Evolutionary conservation across 2,329 filamentous ascomycete genomes (phyloP).

Genomic region (Venturia oleaginea): DNA sequence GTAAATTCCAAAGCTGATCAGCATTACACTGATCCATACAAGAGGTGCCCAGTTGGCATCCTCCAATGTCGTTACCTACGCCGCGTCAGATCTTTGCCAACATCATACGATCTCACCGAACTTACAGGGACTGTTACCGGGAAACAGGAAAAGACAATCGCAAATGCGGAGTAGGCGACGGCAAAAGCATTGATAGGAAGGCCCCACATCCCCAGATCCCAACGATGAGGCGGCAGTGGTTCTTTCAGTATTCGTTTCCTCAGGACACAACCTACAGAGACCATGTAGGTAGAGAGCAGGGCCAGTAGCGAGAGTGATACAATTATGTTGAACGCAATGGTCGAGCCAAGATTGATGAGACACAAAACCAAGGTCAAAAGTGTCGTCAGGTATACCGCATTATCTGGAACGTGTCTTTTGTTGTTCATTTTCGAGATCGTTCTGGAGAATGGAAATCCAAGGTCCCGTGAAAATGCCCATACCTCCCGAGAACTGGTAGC

Average conservation of each 20-base stretch:
- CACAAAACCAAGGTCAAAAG: constrained; percentile 26
- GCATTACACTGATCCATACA: constrained; percentile 37
- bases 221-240: constrained; percentile 23
- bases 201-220: constrained; percentile 30
- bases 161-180: constrained; percentile 25
- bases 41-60: constrained; percentile 35
- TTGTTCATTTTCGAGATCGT: constrained; percentile 24
- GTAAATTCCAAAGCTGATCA: constrained; percentile 32
- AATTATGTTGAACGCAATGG: constrained; percentile 31
- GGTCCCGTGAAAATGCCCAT: constrained; percentile 43
- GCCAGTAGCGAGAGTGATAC: constrained; percentile 25
- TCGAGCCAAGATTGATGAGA: constrained; percentile 34
- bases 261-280: constrained; percentile 24
- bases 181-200: constrained; percentile 28
- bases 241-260: constrained; percentile 19
- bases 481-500: constrained; percentile 40
- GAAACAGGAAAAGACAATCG: constrained; percentile 17
- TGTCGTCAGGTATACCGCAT: constrained; percentile 22
- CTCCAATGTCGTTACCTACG: neutral
- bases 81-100: neutral
- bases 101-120: neutral
- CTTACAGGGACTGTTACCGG: constrained; percentile 22
- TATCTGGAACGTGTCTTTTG: constrained; percentile 31
- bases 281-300: constrained; percentile 24
- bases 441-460: constrained; percentile 32